Base-by-base conservation (phyloP, 768 basidiomycete genomes). In the Podaxis pistillaris region DNA sequence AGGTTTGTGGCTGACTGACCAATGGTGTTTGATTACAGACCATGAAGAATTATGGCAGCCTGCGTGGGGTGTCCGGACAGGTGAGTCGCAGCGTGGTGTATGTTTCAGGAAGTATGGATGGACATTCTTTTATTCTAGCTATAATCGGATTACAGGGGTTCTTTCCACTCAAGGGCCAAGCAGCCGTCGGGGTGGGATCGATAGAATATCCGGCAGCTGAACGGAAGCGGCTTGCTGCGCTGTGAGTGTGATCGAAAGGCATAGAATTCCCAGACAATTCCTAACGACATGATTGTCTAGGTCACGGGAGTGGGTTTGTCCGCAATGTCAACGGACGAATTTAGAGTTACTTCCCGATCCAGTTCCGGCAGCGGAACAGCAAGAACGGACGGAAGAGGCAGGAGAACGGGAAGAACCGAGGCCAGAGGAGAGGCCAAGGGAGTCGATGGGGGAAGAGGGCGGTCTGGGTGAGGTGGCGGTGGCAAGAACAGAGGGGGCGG, bases 31-130 rank as follows among this genome's bases (percentile, higher is more conserved):
- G 7, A 33, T 22, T 63, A 46, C 68, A 93, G 91, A 96, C 79
- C 95, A 98, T 67, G 93, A 95, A 74, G 96, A 98, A 68, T 81
- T 93, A 36, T 98, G 96, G 96, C 95, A 98, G 74, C 96, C 96
- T 40, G 94, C 94, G 26, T 98, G 96, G 96, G 96, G 96, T 60
- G 92, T 98, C 19, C 85, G 96, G 65, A 98, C 96, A 60, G 95
- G 91, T 91, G 63, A 64, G 81, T 61, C 51, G 22, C 5, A 53
- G 61, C 8, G 30, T 12, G n/a, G 49, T 37, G 46, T 51, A 24
- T 50, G n/a, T 51, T 62, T 50, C 49, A 15, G 19, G 24, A 9
- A 8, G 22, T 1, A 13, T 9, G 41, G 15, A 13, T 44, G 13
- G 3, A 44, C 41, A 44, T 19, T 44, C n/a, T 4, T 58, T 22